phyloP scores from a whole-genome alignment of 208 protist species.

The Zelonia costaricensis region DNA sequence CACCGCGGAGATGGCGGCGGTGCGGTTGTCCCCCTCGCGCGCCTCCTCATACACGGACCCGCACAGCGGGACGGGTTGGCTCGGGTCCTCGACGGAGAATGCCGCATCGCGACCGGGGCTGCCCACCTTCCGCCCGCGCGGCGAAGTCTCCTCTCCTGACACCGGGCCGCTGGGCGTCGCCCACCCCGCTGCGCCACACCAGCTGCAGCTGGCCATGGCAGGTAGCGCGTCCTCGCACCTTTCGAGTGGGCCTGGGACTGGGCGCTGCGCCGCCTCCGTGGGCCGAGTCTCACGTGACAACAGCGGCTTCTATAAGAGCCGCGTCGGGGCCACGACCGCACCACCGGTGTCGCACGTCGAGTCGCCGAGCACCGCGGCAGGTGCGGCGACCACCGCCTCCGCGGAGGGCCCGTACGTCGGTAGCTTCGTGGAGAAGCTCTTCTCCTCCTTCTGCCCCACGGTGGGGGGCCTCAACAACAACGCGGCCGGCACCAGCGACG shows the following conservation, averaged over 20 bases:
- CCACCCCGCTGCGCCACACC: background rate
- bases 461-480: too few species aligned
- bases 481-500: background rate
- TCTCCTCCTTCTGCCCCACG: slow-evolving; percentile 17
- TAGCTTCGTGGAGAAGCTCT: slow-evolving; percentile 11
- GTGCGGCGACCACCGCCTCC: background rate
- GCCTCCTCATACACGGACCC: background rate
- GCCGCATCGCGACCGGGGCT: background rate
- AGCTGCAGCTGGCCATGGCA: background rate
- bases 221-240: background rate
- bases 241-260: background rate
- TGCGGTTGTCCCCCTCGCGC: background rate
- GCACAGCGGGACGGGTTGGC: background rate
- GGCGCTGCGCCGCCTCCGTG: background rate
- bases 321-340: too few species aligned
- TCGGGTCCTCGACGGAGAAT: too few species aligned
- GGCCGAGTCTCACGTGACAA: too few species aligned
- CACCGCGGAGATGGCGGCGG: slow-evolving; percentile 22
- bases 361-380: background rate
- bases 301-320: too few species aligned
- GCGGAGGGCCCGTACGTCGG: background rate
- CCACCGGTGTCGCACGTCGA: too few species aligned
- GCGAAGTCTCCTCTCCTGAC: background rate
- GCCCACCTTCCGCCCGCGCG: slow-evolving; percentile 2
- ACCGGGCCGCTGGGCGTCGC: background rate